phyloP scores from a whole-genome alignment of 1,284 basidiomycete species.

The Lignosus rhinocerotis region DNA sequence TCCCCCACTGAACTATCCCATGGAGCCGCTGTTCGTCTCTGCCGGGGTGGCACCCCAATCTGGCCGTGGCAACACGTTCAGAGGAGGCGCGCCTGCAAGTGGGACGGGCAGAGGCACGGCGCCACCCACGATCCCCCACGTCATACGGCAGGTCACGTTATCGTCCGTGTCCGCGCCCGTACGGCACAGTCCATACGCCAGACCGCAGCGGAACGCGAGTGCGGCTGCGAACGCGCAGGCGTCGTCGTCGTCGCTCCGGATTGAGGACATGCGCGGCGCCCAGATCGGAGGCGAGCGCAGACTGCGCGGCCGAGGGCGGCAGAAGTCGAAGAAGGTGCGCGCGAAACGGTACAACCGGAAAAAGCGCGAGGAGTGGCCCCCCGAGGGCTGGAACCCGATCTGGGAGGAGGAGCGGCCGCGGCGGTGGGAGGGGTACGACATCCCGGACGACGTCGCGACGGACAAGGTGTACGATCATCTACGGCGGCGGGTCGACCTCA shows the following conservation, averaged over 20 bases:
- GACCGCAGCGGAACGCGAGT: background rate
- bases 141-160: constrained; percentile 2
- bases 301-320: constrained; percentile 4
- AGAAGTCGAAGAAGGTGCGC: constrained; percentile 9
- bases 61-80: background rate
- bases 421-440: constrained; percentile 7
- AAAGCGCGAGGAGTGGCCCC: constrained; percentile 10
- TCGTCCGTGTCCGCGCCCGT: background rate
- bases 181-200: background rate
- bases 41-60: background rate
- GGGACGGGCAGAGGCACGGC: background rate
- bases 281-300: background rate
- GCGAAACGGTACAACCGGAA: constrained; percentile 17
- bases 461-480: constrained; percentile 14
- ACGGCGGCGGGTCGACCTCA: constrained; percentile 2
- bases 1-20: constrained; percentile 6
- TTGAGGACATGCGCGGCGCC: constrained; percentile 8
- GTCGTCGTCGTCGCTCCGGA: constrained; percentile 7
- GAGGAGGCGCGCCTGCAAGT: background rate
- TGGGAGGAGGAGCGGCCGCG: constrained; percentile 17
- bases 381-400: constrained; percentile 11
- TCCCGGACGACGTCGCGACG: constrained; percentile 13
- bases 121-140: background rate
- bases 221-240: constrained; percentile 1
- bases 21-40: constrained; percentile 11